Conservation (phyloP, 1,284 basidiomycete genomes). For the Tausonia pullulans region DNA sequence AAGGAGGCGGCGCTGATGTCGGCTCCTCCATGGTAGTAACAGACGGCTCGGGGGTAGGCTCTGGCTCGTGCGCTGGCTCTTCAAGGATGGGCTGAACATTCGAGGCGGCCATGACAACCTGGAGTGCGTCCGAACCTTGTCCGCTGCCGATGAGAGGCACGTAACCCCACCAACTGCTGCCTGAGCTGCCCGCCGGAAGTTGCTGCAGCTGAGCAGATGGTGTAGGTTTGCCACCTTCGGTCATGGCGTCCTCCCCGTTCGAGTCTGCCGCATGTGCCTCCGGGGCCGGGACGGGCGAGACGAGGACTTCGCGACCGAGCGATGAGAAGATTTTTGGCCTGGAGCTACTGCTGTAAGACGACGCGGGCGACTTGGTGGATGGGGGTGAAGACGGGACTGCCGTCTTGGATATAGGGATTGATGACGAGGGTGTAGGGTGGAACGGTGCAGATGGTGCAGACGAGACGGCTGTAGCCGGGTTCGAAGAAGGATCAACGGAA, state of each 20-base stretch:
- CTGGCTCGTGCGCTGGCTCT: no score
- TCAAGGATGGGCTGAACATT: neutral
- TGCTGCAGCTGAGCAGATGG: no score
- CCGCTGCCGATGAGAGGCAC: neutral
- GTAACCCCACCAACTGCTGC: slow-evolving; percentile 7
- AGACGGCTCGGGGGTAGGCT: neutral
- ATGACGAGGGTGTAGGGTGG: slow-evolving; percentile 20
- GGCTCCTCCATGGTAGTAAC: neutral
- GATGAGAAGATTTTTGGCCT: neutral
- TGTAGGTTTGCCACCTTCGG: no score
- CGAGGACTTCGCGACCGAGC: neutral
- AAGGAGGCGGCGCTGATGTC: neutral
- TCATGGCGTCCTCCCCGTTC: neutral
- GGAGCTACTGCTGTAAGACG: neutral
- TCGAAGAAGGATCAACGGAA: no score
- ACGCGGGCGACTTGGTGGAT: slow-evolving; percentile 17
- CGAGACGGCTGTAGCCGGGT: neutral
- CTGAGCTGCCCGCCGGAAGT: neutral
- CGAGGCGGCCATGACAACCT: neutral
- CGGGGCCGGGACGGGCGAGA: neutral
- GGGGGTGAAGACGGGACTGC: slow-evolving; percentile 17
- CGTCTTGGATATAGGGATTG: slow-evolving; percentile 22
- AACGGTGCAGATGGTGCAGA: neutral
- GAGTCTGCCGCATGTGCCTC: neutral
- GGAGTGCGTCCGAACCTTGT: no score